Conservation (phyloP, 2,329 filamentous ascomycete genomes). For the Colletotrichum eleusines region DNA sequence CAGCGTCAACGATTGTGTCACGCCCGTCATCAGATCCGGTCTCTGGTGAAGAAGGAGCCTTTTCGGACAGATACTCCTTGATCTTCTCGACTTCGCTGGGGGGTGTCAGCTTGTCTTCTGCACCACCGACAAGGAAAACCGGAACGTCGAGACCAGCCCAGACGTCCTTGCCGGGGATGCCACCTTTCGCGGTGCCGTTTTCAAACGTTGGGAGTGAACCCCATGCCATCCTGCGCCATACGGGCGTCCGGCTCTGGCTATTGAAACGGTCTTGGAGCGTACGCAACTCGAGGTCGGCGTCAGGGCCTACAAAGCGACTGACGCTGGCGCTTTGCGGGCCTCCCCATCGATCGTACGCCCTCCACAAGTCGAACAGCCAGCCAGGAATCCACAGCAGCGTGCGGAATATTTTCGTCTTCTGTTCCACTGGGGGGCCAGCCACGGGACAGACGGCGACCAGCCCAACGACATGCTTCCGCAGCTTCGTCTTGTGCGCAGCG, state of each 20-base stretch:
- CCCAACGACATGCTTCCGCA: slow-evolving; percentile 77
- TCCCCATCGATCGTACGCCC: slow-evolving; percentile 82
- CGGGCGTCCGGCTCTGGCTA: slow-evolving; percentile 82
- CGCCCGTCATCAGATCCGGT: slow-evolving; percentile 42
- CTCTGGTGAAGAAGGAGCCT: slow-evolving; percentile 25
- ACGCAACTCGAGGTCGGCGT: slow-evolving; percentile 74
- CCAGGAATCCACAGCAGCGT: slow-evolving; percentile 76
- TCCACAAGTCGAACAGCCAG: slow-evolving; percentile 80
- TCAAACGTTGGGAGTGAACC: slow-evolving; percentile 75
- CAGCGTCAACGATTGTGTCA: slow-evolving; percentile 60
- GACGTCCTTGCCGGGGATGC: slow-evolving; percentile 75
- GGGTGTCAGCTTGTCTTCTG: slow-evolving; percentile 82
- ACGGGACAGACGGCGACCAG: slow-evolving; percentile 86
- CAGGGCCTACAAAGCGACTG: slow-evolving; percentile 77
- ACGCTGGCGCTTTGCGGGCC: slow-evolving; percentile 85
- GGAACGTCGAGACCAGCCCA: slow-evolving; percentile 83
- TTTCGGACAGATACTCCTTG: slow-evolving; percentile 45
- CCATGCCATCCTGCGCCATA: slow-evolving; percentile 85
- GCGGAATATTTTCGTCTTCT: slow-evolving; percentile 60
- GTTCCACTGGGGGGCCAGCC: slow-evolving; percentile 70
- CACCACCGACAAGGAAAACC: slow-evolving; percentile 82
- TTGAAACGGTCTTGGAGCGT: slow-evolving; percentile 81
- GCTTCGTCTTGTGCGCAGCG: slow-evolving; percentile 58
- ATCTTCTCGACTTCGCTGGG: slow-evolving; percentile 79
- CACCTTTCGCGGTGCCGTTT: slow-evolving; percentile 65